These are phyloP conservation scores for Diophrys appendiculata DNA, from an alignment of 73 alveolate genomes.

Conservation along the genomic window DNA sequence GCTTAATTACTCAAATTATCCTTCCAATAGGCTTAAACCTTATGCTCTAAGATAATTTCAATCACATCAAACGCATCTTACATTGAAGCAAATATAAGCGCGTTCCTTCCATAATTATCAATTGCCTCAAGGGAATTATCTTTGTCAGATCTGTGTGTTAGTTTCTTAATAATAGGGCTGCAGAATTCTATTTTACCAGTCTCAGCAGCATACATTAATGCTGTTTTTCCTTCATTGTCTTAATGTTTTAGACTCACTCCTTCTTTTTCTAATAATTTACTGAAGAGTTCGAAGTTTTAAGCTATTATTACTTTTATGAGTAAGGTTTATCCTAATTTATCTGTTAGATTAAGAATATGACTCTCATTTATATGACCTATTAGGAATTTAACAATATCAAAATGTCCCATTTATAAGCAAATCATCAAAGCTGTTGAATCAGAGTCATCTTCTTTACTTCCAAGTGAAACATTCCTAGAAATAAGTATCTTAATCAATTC, in stretches of 20 bases:
- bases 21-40: background rate
- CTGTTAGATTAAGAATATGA: background rate
- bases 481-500: background rate
- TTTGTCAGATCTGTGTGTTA: no score
- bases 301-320: background rate
- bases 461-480: background rate
- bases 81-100: no score
- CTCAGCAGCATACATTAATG: slow-evolving; percentile 3
- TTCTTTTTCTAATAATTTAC: background rate
- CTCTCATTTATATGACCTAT: slow-evolving; percentile 7
- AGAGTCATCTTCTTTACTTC: background rate
- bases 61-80: no score
- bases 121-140: no score
- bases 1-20: background rate
- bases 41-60: no score
- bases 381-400: background rate
- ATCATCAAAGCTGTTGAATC: slow-evolving; percentile 6
- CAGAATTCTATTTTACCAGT: background rate
- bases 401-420: background rate
- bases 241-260: background rate
- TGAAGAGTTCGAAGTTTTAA: background rate
- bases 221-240: slow-evolving; percentile 4
- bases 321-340: background rate
- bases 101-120: no score
- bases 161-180: no score